Evolutionary conservation across 148 eudicot genomes (phyloP), one percentile per base, ranked within the genome.

Genomic region (Vaccinium corymbosum): DNA sequence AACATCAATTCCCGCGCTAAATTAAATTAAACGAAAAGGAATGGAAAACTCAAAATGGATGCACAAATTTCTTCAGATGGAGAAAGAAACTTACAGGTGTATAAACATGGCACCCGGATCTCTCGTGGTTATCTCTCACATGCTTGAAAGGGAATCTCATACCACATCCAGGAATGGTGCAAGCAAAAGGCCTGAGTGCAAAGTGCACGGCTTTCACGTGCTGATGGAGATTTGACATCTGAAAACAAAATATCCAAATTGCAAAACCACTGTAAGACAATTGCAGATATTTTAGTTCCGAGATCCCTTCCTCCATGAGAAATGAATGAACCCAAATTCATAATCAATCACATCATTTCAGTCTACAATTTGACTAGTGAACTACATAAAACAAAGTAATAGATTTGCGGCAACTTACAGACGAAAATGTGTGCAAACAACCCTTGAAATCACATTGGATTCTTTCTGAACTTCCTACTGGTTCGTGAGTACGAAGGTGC

Each of bases 61-160:
- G 16, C 80, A 3, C 13, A 51, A 27, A 17, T 29, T 49, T 14
- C 52, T 14, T 5, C 17, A 76, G 42, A 38, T 10, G 7, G 22
- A 53, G 61, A 46, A 59, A 7, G 49, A 50, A 79, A 22, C 86
- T 87, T 90, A 96, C 98, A 74, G 29, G 91, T 6, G 85, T 89
- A 86, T 89, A 95, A 15, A 89, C 80, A 84, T 95, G 98, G 86
- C 92, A 86, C n/a, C 84, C 86, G 9, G 96, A 81, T 83, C 92
- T 91, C 87, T 97, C 99, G 11, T 95, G 99, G 27, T 94, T 93
- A 83, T 95, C 95, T 83, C 96, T 94, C 78, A 95, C 99, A 72
- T 97, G 99, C 90, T 95, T 97, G 90, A 92, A 95, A 12, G 95
- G 56, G 76, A 97, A 97, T 79, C 88, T 93, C 98, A 86, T 90